A percentile compares a stretch with the other conserved stretches of the same genome.
These are phyloP conservation scores for Mycosphaerella arachidis DNA, from an alignment of 2,329 filamentous ascomycete genomes.

Conservation along the genomic window DNA sequence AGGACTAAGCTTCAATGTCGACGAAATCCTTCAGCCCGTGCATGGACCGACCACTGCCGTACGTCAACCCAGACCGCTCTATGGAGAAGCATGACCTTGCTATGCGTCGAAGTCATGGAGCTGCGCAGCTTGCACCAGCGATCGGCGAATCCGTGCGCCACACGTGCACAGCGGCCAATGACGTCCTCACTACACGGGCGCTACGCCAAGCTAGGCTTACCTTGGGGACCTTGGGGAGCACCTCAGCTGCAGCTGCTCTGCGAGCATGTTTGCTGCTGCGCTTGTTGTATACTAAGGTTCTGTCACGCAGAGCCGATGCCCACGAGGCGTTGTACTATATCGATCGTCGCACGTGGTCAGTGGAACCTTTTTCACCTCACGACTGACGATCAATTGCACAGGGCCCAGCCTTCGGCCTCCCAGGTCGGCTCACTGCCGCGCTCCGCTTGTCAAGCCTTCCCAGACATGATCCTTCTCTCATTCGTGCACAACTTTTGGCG, in stretches of 20 bases:
- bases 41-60: background rate
- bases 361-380: background rate
- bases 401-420: background rate
- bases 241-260: conserved; percentile 13
- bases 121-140: background rate
- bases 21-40: conserved; percentile 5
- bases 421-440: conserved; percentile 5
- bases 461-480: background rate
- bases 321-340: conserved; percentile 22
- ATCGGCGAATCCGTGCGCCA: conserved; percentile 6
- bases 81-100: background rate
- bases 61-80: background rate
- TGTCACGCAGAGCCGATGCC: conserved; percentile 14
- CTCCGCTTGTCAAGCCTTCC: conserved; percentile 3
- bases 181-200: background rate
- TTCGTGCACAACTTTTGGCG: conserved; percentile 9
- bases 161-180: background rate
- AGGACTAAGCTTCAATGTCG: conserved; percentile 64
- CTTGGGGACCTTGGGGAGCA: background rate
- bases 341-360: conserved; percentile 16
- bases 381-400: background rate
- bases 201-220: background rate
- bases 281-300: conserved; percentile 13
- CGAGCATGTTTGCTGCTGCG: conserved; percentile 13
- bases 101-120: background rate